These are phyloP conservation scores for Vigna radiata DNA, from an alignment of 306 rosid genomes.

Conservation along the genomic window DNA sequence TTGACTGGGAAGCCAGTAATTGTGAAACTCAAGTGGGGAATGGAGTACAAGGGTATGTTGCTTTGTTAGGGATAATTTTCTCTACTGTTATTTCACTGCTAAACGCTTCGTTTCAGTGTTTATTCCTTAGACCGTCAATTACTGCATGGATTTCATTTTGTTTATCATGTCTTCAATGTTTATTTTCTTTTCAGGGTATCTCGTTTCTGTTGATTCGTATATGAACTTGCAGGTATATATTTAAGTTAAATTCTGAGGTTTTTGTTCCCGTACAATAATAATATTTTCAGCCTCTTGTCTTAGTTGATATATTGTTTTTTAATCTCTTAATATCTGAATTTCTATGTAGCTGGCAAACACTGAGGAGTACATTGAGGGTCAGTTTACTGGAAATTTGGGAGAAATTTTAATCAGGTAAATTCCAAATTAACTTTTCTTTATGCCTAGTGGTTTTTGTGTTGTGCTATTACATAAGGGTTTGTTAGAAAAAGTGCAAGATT, in stretches of 20 bases:
- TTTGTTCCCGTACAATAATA: background rate
- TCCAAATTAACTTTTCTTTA: constrained; percentile 1
- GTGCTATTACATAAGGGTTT: background rate
- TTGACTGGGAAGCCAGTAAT: constrained; percentile 66
- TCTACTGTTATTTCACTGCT: background rate
- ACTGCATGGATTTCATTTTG: background rate
- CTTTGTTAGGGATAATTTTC: background rate
- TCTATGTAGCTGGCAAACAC: constrained; percentile 59
- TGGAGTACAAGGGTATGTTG: constrained; percentile 61
- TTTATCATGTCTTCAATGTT: background rate
- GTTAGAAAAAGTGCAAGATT: too few species aligned
- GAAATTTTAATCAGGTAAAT: constrained; percentile 61
- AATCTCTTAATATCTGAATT: constrained; percentile 5
- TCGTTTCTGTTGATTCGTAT: constrained; percentile 64
- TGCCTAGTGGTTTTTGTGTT: constrained; percentile 1
- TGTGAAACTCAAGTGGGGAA: constrained; percentile 65
- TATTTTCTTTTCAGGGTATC: constrained; percentile 45
- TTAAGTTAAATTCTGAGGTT: background rate
- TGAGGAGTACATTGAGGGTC: constrained; percentile 63
- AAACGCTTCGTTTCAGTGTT: background rate
- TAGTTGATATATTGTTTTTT: background rate
- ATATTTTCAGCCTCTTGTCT: background rate
- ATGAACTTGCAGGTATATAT: constrained; percentile 62
- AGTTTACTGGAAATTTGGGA: constrained; percentile 61
- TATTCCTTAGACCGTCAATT: background rate